These are phyloP conservation scores for Cyclotella kingstonii DNA, from an alignment of 108 stramenopile species.

Conservation along the genomic window DNA sequence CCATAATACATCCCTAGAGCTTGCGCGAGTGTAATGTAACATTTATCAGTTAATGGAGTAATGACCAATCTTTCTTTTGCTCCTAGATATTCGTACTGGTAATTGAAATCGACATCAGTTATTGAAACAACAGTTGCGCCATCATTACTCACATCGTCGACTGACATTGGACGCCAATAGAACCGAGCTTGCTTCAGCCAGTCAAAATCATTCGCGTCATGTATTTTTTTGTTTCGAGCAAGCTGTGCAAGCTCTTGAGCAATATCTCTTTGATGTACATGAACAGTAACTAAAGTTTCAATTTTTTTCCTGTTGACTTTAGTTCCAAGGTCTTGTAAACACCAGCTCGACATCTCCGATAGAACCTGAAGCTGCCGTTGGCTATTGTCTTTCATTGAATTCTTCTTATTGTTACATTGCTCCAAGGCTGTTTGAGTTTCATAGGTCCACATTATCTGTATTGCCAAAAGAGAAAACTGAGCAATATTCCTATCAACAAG, in stretches of 20 bases:
- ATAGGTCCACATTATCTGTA: constrained; percentile 86
- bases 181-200: constrained; percentile 93
- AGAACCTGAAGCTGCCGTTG: constrained; percentile 68
- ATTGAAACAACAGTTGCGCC: constrained; percentile 82
- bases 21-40: constrained; percentile 92
- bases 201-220: constrained; percentile 89
- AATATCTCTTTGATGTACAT: constrained; percentile 90
- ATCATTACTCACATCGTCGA: constrained; percentile 73
- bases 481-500: constrained; percentile 82
- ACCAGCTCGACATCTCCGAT: constrained; percentile 83
- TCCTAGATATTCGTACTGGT: constrained; percentile 94
- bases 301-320: constrained; percentile 88
- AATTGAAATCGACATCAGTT: constrained; percentile 90
- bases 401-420: constrained; percentile 75
- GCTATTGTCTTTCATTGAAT: constrained; percentile 82
- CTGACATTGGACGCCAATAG: constrained; percentile 83
- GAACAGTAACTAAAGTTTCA: constrained; percentile 90
- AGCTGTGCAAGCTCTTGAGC: constrained; percentile 70
- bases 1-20: constrained; percentile 94
- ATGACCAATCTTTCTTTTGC: constrained; percentile 90
- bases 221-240: constrained; percentile 64
- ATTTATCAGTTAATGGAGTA: constrained; percentile 90
- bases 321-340: constrained; percentile 82
- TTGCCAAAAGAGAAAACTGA: constrained; percentile 87
- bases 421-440: constrained; percentile 85